phyloP scores from a whole-genome alignment of 768 basidiomycete species.

The Suillus bovinus region DNA sequence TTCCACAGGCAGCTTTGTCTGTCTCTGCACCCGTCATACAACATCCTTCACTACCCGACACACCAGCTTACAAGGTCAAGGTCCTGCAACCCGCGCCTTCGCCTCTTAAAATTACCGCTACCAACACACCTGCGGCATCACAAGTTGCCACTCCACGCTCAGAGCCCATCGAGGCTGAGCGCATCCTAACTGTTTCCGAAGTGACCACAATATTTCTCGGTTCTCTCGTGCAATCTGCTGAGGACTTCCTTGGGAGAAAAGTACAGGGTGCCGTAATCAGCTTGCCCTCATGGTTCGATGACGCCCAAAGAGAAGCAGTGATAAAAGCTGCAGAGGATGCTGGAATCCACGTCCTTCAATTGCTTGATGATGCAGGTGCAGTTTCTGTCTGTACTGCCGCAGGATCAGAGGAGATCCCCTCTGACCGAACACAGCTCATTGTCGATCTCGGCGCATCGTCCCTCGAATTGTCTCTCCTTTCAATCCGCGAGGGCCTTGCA shows the following conservation, averaged over 20 bases:
- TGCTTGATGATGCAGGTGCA: constrained; percentile 86
- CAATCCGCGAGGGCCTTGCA: constrained; percentile 73
- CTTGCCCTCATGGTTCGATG: constrained; percentile 74
- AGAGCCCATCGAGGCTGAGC: constrained; percentile 64
- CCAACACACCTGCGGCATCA: constrained; percentile 66
- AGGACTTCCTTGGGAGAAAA: constrained; percentile 85
- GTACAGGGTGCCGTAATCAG: constrained; percentile 82
- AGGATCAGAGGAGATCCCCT: constrained; percentile 37
- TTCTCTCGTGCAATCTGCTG: constrained; percentile 82
- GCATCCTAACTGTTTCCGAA: constrained; percentile 80
- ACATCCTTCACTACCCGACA: constrained; percentile 68
- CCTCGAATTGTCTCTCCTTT: constrained; percentile 66
- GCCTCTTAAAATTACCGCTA: constrained; percentile 56
- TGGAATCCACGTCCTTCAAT: constrained; percentile 80
- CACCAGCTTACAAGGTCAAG: constrained; percentile 82
- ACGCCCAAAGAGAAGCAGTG: constrained; percentile 68
- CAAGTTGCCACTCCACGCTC: constrained; percentile 70
- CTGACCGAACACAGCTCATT: constrained; percentile 76
- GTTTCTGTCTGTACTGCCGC: constrained; percentile 56
- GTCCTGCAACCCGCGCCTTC: constrained; percentile 77
- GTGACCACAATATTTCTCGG: constrained; percentile 83
- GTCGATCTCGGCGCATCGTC: constrained; percentile 82
- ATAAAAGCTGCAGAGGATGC: constrained; percentile 75
- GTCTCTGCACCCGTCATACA: constrained; percentile 74
- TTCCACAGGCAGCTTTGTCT: constrained; percentile 51